These are phyloP conservation scores for Blastobotrys aristatus DNA, from an alignment of 1,139 yeast species.

Conservation along the genomic window DNA sequence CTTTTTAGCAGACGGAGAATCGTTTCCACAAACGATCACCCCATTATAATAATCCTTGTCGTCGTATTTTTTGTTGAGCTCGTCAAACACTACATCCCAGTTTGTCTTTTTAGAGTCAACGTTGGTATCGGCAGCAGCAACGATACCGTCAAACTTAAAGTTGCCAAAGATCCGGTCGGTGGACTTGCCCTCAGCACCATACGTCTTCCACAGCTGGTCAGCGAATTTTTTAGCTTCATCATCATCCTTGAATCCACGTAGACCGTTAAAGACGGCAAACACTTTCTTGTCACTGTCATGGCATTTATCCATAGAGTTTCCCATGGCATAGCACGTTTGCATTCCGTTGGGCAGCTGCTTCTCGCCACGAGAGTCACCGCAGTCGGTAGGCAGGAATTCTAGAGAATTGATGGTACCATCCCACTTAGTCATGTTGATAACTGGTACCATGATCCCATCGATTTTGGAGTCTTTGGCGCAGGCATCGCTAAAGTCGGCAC, in stretches of 20 bases:
- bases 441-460: constrained; percentile 1
- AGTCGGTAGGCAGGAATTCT: neutral
- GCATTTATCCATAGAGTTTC: constrained; percentile 64
- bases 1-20: neutral
- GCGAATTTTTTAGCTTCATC: constrained; percentile 66
- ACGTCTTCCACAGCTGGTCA: constrained; percentile 69
- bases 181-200: constrained; percentile 75
- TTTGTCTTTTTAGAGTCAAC: neutral
- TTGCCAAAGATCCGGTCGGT: constrained; percentile 67
- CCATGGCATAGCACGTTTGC: constrained; percentile 31
- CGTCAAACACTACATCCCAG: neutral
- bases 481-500: neutral
- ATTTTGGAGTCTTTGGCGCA: neutral
- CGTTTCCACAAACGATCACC: neutral
- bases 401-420: constrained; percentile 2
- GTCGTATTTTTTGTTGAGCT: neutral
- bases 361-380: neutral
- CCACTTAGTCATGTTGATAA: neutral
- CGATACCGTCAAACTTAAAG: constrained; percentile 62
- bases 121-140: constrained; percentile 53
- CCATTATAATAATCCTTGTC: constrained; percentile 2
- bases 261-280: constrained; percentile 27
- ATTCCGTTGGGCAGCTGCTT: neutral
- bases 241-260: constrained; percentile 37
- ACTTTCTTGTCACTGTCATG: constrained; percentile 68